These are phyloP conservation scores for Aureobasidium sp. DNA, from an alignment of 2,329 filamentous ascomycete species.

Conservation along the genomic window DNA sequence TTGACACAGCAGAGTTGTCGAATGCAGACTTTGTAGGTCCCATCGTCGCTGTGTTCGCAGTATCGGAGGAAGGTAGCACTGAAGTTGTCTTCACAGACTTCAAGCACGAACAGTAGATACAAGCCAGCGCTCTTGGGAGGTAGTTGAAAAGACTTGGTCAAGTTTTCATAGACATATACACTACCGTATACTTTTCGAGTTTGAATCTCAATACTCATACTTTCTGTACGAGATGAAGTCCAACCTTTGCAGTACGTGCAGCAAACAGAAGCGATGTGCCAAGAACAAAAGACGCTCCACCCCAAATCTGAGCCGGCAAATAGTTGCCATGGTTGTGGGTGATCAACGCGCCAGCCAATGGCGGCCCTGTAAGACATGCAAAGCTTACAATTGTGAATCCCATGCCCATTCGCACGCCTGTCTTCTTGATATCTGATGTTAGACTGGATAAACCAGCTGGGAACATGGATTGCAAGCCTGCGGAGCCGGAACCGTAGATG, in stretches of 20 bases:
- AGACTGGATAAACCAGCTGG: slow-evolving; percentile 47
- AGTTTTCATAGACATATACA: too few species aligned
- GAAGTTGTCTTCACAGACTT: neutral
- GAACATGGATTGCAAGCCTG: slow-evolving; percentile 52
- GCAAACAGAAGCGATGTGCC: slow-evolving; percentile 31
- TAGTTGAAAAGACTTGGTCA: too few species aligned
- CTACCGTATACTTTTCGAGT: too few species aligned
- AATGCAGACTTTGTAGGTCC: slow-evolving; percentile 17
- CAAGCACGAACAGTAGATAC: neutral
- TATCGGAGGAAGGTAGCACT: neutral
- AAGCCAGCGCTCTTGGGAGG: neutral
- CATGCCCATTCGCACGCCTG: slow-evolving; percentile 54
- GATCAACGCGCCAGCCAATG: slow-evolving; percentile 53
- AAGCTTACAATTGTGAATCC: slow-evolving; percentile 51
- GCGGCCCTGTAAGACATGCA: slow-evolving; percentile 50
- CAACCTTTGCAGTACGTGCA: slow-evolving; percentile 33
- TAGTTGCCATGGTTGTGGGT: slow-evolving; percentile 38
- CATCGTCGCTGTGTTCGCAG: neutral
- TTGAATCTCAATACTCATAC: slow-evolving; percentile 24
- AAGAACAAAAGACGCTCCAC: slow-evolving; percentile 36
- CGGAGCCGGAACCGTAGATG: slow-evolving; percentile 50
- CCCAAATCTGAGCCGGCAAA: slow-evolving; percentile 51
- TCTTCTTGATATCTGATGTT: slow-evolving; percentile 52
- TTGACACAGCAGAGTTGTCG: slow-evolving; percentile 11
- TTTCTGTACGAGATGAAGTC: slow-evolving; percentile 30